Percentiles rank a stretch among this genome's conserved stretches.
phyloP scores from a whole-genome alignment of 2,329 filamentous ascomycete genomes.

The Colletotrichum sansevieriae region DNA sequence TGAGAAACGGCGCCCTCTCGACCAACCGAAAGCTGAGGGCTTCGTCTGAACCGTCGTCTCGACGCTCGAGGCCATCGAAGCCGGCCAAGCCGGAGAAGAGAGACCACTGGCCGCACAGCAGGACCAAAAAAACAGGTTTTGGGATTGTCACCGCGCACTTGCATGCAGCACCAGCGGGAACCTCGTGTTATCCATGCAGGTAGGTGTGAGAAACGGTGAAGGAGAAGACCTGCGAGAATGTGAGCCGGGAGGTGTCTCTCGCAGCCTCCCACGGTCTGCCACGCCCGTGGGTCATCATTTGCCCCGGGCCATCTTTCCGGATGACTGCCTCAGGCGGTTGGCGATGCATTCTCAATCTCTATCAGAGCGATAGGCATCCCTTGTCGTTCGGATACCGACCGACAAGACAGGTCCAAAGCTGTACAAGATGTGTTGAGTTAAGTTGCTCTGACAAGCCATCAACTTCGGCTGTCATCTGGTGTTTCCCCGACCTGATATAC shows the following conservation, averaged over 20 bases:
- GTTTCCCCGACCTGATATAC: constrained; percentile 13
- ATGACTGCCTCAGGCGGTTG: background rate
- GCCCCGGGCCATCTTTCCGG: background rate
- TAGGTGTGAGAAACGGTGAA: constrained; percentile 40
- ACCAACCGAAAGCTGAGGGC: constrained; percentile 4
- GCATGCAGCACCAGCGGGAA: constrained; percentile 41
- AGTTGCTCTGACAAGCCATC: constrained; percentile 1
- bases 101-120: constrained; percentile 34
- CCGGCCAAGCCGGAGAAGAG: constrained; percentile 39
- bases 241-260: background rate
- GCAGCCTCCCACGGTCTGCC: constrained; percentile 8
- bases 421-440: constrained; percentile 16
- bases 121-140: constrained; percentile 40
- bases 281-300: constrained; percentile 12
- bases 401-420: constrained; percentile 2
- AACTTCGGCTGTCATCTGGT: constrained; percentile 26
- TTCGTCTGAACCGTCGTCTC: constrained; percentile 34
- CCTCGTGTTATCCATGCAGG: constrained; percentile 34
- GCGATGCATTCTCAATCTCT: background rate
- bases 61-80: constrained; percentile 16
- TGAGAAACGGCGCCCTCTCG: constrained; percentile 1
- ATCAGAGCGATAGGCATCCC: background rate
- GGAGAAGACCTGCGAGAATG: background rate
- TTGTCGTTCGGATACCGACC: constrained; percentile 26
- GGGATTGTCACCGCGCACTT: constrained; percentile 39